Evolutionary conservation across 1,284 basidiomycete genomes (phyloP).

Genomic region (Schizophyllum commune): DNA sequence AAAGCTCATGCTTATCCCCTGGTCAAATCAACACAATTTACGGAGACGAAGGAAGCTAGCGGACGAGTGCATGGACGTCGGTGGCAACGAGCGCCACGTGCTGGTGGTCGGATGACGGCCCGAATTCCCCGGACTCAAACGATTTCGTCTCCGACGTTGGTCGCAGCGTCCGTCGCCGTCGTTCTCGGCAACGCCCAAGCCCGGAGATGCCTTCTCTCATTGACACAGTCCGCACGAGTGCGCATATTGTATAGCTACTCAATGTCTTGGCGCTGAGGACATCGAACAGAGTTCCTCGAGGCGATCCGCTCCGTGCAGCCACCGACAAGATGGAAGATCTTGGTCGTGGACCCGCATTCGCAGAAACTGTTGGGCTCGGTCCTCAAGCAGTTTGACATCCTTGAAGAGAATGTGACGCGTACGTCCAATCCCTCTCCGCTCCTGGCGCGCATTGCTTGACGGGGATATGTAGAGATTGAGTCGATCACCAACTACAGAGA

Average conservation of each 20-base stretch:
- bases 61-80: too few relatives aligned
- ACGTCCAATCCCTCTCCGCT: slow-evolving; percentile 25
- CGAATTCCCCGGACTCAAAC: neutral
- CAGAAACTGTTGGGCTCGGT: slow-evolving; percentile 81
- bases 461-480: slow-evolving; percentile 56
- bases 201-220: slow-evolving; percentile 47
- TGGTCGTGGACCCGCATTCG: slow-evolving; percentile 92
- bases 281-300: slow-evolving; percentile 61
- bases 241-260: slow-evolving; percentile 13
- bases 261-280: slow-evolving; percentile 4
- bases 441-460: neutral
- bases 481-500: slow-evolving; percentile 67
- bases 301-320: slow-evolving; percentile 78
- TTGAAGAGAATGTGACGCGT: slow-evolving; percentile 94
- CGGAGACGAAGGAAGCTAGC: too few relatives aligned
- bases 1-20: too few relatives aligned
- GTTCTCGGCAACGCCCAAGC: neutral
- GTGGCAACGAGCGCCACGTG: neutral
- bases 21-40: too few relatives aligned
- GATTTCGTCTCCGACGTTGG: neutral
- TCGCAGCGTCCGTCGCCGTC: neutral
- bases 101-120: neutral
- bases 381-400: slow-evolving; percentile 87
- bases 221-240: slow-evolving; percentile 45
- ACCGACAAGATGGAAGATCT: slow-evolving; percentile 87